phyloP scores from a whole-genome alignment of 805 yeast genomes.

The Brettanomyces custersianus region DNA sequence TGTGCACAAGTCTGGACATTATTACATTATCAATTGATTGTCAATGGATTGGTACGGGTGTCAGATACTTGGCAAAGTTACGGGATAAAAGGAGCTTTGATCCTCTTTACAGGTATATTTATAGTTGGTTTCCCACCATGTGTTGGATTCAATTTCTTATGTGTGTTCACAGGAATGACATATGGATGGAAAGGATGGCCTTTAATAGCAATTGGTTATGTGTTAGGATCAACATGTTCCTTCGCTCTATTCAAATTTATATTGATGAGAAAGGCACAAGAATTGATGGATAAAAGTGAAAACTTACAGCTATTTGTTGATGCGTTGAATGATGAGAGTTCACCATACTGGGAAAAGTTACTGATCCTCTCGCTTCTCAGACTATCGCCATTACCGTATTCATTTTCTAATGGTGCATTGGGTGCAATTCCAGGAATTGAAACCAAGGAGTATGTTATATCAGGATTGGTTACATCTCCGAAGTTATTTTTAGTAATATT shows the following conservation, averaged over 20 bases:
- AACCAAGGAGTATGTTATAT: slow-evolving; percentile 51
- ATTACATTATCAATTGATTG: slow-evolving; percentile 28
- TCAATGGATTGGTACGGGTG: slow-evolving; percentile 29
- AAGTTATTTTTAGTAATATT: slow-evolving; percentile 70
- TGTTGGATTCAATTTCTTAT: slow-evolving; percentile 67
- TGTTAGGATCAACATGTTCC: slow-evolving; percentile 67
- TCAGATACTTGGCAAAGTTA: slow-evolving; percentile 35
- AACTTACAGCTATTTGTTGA: slow-evolving; percentile 67
- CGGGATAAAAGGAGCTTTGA: slow-evolving; percentile 20
- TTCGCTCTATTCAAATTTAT: slow-evolving; percentile 59
- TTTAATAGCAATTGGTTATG: slow-evolving; percentile 57
- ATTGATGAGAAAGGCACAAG: slow-evolving; percentile 47
- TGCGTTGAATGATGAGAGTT: slow-evolving; percentile 48
- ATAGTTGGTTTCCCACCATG: slow-evolving; percentile 84
- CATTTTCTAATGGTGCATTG: slow-evolving; percentile 85
- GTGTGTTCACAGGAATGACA: slow-evolving; percentile 66
- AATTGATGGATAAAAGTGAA: slow-evolving; percentile 51
- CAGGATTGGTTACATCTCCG: slow-evolving; percentile 73
- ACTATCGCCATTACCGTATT: slow-evolving; percentile 88
- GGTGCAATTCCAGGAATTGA: slow-evolving; percentile 78
- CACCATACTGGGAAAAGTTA: slow-evolving; percentile 43
- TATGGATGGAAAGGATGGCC: slow-evolving; percentile 88
- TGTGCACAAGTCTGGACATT: slow-evolving; percentile 16
- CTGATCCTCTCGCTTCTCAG: slow-evolving; percentile 63
- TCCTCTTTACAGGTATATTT: slow-evolving; percentile 46